These are phyloP conservation scores for Simplicillium sp. DNA, from an alignment of 2,329 filamentous ascomycete species.

Conservation along the genomic window DNA sequence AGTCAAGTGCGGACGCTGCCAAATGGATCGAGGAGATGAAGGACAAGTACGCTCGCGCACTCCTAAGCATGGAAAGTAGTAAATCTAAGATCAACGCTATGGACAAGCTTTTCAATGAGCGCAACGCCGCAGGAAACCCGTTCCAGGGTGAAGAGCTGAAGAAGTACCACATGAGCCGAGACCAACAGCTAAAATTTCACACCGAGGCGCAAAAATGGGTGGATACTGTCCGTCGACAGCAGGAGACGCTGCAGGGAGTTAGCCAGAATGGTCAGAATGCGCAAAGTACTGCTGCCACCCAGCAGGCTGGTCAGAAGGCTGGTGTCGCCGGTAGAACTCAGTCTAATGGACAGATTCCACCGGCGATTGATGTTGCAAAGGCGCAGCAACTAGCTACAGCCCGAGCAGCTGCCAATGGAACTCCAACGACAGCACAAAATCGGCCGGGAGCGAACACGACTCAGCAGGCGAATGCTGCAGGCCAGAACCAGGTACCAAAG, in stretches of 20 bases:
- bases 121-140: constrained; percentile 30
- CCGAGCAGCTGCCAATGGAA: constrained; percentile 19
- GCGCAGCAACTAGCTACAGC: constrained; percentile 22
- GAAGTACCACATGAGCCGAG: constrained; percentile 32
- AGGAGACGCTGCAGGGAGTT: constrained; percentile 22
- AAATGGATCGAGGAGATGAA: constrained; percentile 41
- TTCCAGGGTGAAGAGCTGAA: constrained; percentile 38
- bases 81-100: constrained; percentile 29
- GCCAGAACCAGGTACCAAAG: constrained; percentile 13
- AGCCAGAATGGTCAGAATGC: constrained; percentile 10
- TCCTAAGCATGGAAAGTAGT: constrained; percentile 39
- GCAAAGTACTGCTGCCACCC: constrained; percentile 11
- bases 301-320: constrained; percentile 18
- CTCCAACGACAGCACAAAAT: constrained; percentile 17
- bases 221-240: constrained; percentile 35
- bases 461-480: constrained; percentile 2
- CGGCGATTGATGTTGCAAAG: constrained; percentile 35
- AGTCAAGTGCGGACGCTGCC: constrained; percentile 29
- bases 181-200: constrained; percentile 33
- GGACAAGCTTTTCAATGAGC: constrained; percentile 31
- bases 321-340: constrained; percentile 14
- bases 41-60: constrained; percentile 34
- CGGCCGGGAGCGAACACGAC: constrained; percentile 16
- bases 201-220: constrained; percentile 38
- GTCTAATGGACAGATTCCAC: constrained; percentile 21